Base-by-base conservation (phyloP, 2,329 filamentous ascomycete species). In the Neurospora crassa region DNA sequence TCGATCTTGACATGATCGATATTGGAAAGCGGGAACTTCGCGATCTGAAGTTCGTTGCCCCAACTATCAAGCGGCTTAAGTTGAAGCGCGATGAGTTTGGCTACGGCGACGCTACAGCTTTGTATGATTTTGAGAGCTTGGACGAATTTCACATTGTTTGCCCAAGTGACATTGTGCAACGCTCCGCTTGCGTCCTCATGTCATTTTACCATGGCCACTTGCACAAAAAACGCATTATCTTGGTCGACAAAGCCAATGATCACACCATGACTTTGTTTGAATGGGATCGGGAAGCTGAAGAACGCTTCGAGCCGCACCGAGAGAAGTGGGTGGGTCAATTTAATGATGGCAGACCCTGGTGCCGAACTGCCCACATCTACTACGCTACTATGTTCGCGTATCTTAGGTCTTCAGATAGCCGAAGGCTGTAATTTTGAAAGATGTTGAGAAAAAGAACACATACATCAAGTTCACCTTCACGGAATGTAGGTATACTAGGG, bases 141-240 rank as follows among this genome's bases (percentile, higher is more conserved):
- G 7, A 53, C 16, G 12, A 53, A 29, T 11, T 29, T 7, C 5
- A 53, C 11, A 53, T 53, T 8, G 47, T 24, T 53, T 53, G 12
- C 20, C 20, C 5, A 16, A 29, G 0, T 29, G 0, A 53, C 47
- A 14, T 1, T 2, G 16, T 29, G 4, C 0, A 0, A 2, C 11
- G 1, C 45, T 47, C 11, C 11, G 45, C 0, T 24, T 47, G n/a
- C n/a, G 12, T 4, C 10, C 11, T 6, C 11, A 14, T 14, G 43
- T 20, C 1, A 11, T 47, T 16, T 29, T 53, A 53, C 47, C 1
- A 8, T 8, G 47, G 47, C 20, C 20, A 3, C 20, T 14, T 53
- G 20, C 12, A 16, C 20, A 8, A 0, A 29, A 29, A 53, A 16
- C 1, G 3, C 2, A 3, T 53, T 1, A 29, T 8, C 4, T 29